A percentile compares a stretch with the other conserved stretches of the same genome.
These are phyloP conservation scores for Aspergillus flavus DNA, from an alignment of 2,329 filamentous ascomycete species.

Conservation along the genomic window DNA sequence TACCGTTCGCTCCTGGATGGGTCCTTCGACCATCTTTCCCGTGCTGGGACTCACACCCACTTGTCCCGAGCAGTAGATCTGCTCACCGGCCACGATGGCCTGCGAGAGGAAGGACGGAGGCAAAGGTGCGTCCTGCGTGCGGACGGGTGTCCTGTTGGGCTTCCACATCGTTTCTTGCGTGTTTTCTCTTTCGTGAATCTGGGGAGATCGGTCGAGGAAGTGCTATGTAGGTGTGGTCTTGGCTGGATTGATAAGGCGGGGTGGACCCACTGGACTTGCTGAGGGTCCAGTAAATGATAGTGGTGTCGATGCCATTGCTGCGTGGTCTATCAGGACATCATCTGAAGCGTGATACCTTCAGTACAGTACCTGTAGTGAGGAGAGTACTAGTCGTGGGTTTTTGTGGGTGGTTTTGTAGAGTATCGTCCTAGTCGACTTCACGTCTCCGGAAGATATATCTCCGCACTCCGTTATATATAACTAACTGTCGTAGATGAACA, in stretches of 20 bases:
- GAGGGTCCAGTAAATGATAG: background rate
- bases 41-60: conserved; percentile 60
- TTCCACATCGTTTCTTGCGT: conserved; percentile 12
- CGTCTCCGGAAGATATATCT: background rate
- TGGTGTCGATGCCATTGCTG: background rate
- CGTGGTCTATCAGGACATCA: background rate
- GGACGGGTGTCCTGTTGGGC: conserved; percentile 31
- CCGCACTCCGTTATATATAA: background rate
- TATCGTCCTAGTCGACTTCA: too few species aligned
- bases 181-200: background rate
- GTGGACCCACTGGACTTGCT: background rate
- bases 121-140: conserved; percentile 49
- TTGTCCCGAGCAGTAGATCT: conserved; percentile 68
- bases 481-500: too few species aligned
- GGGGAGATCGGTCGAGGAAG: background rate
- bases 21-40: conserved; percentile 56
- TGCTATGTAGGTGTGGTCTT: background rate
- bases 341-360: background rate
- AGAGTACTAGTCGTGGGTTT: background rate
- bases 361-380: background rate
- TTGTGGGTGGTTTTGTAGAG: too few species aligned
- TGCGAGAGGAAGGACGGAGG: conserved; percentile 59
- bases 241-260: background rate
- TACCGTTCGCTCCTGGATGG: conserved; percentile 57
- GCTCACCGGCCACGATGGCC: conserved; percentile 61